These are phyloP conservation scores for Hypoxylon sp. DNA, from an alignment of 2,329 filamentous ascomycete genomes.

Conservation along the genomic window DNA sequence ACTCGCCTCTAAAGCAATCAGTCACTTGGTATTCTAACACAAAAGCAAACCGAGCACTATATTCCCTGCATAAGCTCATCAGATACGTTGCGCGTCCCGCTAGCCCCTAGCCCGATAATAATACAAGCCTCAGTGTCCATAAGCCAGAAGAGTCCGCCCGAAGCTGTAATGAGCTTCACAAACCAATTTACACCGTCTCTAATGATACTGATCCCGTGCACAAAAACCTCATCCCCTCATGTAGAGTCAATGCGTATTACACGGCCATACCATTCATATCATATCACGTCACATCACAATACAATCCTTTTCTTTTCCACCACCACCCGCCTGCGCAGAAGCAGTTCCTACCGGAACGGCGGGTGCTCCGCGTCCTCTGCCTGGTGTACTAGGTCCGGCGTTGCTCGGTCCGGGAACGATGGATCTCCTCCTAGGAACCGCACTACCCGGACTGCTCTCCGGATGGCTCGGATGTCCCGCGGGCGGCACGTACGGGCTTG, in stretches of 20 bases:
- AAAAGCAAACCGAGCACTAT: slow-evolving; percentile 8
- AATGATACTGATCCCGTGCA: slow-evolving; percentile 5
- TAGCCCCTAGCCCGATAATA: slow-evolving; percentile 9
- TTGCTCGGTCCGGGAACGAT: slow-evolving; percentile 29
- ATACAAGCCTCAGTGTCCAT: slow-evolving; percentile 22
- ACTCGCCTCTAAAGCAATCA: not conserved
- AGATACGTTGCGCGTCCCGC: slow-evolving; percentile 6
- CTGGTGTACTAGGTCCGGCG: slow-evolving; percentile 44
- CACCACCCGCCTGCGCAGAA: slow-evolving; percentile 28
- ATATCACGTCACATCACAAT: slow-evolving; percentile 47
- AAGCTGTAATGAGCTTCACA: slow-evolving; percentile 10
- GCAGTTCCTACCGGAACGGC: slow-evolving; percentile 36
- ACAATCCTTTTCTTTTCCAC: slow-evolving; percentile 50
- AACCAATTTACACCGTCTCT: slow-evolving; percentile 21
- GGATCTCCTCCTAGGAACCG: slow-evolving; percentile 42
- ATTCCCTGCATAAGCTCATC: slow-evolving; percentile 26
- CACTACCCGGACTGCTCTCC: slow-evolving; percentile 54
- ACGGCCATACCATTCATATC: not conserved
- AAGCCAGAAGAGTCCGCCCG: slow-evolving; percentile 11
- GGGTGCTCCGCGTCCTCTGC: slow-evolving; percentile 56
- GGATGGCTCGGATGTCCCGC: slow-evolving; percentile 65
- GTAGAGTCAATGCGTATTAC: not conserved
- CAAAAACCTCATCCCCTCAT: slow-evolving; percentile 5
- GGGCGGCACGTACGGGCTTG: slow-evolving; percentile 65
- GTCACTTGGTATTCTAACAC: not conserved